Evolutionary conservation across 805 yeast species (phyloP).

Genomic region (Teunomyces gatunensis): DNA sequence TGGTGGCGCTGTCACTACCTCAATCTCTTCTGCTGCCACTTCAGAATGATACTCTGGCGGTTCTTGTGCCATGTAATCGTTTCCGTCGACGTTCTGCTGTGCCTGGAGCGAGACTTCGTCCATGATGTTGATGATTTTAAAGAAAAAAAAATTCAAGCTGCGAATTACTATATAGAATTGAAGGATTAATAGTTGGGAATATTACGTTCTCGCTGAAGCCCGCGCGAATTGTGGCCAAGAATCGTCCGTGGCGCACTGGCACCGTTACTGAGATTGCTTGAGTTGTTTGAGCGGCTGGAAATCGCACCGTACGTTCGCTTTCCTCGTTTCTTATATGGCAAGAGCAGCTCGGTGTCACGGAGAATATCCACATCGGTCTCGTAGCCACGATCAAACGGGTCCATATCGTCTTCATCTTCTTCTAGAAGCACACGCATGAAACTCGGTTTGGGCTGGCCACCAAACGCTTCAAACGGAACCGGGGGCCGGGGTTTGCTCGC

Average conservation of each 20-base stretch:
- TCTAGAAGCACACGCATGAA: conserved; percentile 38
- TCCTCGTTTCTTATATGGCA: conserved; percentile 20
- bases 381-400: conserved; percentile 35
- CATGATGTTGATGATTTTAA: conserved; percentile 21
- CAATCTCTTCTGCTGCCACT: background rate
- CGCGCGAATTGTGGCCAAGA: conserved; percentile 17
- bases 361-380: conserved; percentile 43
- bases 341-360: conserved; percentile 30
- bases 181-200: conserved; percentile 5
- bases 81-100: conserved; percentile 11
- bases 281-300: no score
- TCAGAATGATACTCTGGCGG: background rate
- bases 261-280: no score
- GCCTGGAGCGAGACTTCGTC: conserved; percentile 28
- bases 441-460: conserved; percentile 20
- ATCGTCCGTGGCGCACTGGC: conserved; percentile 24
- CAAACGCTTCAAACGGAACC: background rate
- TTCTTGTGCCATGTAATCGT: conserved; percentile 1
- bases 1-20: background rate
- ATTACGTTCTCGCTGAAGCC: conserved; percentile 24
- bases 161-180: no score
- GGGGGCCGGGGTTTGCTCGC: conserved; percentile 4
- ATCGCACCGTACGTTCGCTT: background rate
- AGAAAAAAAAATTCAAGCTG: background rate
- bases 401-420: conserved; percentile 27